Conservation (phyloP, 108 stramenopile genomes). For the Cyclostephanos invisitatus region DNA sequence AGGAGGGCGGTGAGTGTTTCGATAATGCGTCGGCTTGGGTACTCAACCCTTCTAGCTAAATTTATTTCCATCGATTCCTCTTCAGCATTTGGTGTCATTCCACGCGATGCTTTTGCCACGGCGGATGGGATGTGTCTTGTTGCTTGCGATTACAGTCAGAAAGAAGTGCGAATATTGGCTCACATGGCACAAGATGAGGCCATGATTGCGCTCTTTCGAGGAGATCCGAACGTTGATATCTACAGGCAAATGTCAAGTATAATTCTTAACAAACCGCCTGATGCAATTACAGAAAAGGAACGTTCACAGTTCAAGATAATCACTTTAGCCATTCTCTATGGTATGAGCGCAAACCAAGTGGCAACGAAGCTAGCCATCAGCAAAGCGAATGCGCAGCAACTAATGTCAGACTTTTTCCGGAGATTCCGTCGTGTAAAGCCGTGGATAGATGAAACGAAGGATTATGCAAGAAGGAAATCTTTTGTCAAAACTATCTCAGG, state of each 20-base stretch:
- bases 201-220: conserved; percentile 45
- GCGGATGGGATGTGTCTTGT: conserved; percentile 31
- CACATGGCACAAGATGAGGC: conserved; percentile 54
- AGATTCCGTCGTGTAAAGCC: conserved; percentile 32
- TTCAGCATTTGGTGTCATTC: conserved; percentile 31
- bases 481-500: conserved; percentile 50
- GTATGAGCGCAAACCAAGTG: conserved; percentile 56
- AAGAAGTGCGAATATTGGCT: conserved; percentile 67
- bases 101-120: conserved; percentile 44
- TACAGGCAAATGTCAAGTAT: conserved; percentile 57
- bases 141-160: conserved; percentile 65
- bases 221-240: conserved; percentile 43
- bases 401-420: conserved; percentile 54
- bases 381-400: conserved; percentile 28
- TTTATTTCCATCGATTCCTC: not conserved
- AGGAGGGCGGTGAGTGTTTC: conserved; percentile 5
- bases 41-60: not conserved
- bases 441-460: conserved; percentile 50
- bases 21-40: not conserved
- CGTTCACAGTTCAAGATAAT: conserved; percentile 59
- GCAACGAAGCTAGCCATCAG: conserved; percentile 53
- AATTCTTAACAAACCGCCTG: conserved; percentile 40
- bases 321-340: conserved; percentile 59
- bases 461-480: conserved; percentile 21
- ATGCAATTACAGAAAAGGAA: conserved; percentile 47